Base-by-base conservation (phyloP, 768 basidiomycete species). In the Serpula lacrymans region DNA sequence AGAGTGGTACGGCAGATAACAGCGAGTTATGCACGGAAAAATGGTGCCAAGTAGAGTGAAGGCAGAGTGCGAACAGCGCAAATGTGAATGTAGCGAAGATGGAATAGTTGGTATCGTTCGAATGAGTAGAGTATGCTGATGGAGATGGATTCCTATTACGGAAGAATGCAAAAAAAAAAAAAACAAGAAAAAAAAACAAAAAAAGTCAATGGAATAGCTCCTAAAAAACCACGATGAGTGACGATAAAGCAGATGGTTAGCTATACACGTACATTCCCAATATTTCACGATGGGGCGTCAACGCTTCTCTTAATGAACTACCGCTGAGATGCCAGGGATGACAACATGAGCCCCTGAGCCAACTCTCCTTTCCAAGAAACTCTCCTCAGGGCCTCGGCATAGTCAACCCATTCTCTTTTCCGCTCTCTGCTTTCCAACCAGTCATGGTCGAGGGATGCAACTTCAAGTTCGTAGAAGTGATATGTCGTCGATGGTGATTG, bases 381-480 rank as follows among this genome's bases (percentile, higher is more conserved):
- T 51, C 89, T 70, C 53, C 72, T 66, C 48, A 78, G 65, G 12
- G 89, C 89, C 66, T 91, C 89, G 32, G 81, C 78, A 53, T 83
- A 89, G 63, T 90, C 88, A 52, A 92, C 88, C 88, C 87, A 90
- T 67, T 91, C 89, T 52, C 89, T 69, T 60, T 70, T 72, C 46
- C 89, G 80, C 68, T 92, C 88, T 49, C 79, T 72, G 53, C 76
- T 68, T 61, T 92, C 89, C 43, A 87, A 67, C 89, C 89, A 92
- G 46, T 86, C 80, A 47, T 77, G 69, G 51, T 90, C 89, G 42
- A 92, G 77, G 28, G 67, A 68, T 12, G 75, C 70, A 34, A 90
- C 88, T 63, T 92, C 89, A 54, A 92, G 76, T 62, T 92, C 89
- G 67, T 86, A 92, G 50, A 92, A 90, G 65, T 92, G 89, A 67